Percentiles rank a stretch among this genome's conserved stretches.
Evolutionary conservation across 257 asterid genomes (phyloP).

Genomic region (Solanum etuberosum): DNA sequence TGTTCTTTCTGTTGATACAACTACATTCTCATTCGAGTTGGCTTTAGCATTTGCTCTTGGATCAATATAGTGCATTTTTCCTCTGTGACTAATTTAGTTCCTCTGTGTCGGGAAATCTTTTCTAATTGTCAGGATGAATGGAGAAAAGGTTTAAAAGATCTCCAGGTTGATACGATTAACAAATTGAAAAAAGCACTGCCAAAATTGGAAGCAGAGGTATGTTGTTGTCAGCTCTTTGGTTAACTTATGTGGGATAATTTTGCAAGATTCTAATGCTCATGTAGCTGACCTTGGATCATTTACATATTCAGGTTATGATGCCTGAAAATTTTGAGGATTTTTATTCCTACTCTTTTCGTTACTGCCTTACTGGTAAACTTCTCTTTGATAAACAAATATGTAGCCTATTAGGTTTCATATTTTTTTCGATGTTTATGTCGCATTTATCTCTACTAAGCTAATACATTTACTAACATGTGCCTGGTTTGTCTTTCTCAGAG

Average conservation of each 20-base stretch:
- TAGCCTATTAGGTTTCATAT: background rate
- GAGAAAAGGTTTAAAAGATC: constrained; percentile 58
- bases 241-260: background rate
- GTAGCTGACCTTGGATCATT: constrained; percentile 1
- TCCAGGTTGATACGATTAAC: constrained; percentile 39
- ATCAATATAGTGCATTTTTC: background rate
- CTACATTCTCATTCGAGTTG: background rate
- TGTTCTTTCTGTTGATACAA: background rate
- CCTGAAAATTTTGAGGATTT: constrained; percentile 54
- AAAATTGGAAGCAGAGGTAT: constrained; percentile 65
- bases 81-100: background rate
- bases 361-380: constrained; percentile 63
- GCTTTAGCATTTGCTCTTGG: background rate
- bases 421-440: background rate
- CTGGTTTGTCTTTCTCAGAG: constrained; percentile 35
- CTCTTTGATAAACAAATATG: background rate
- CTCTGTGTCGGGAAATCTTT: background rate
- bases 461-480: background rate
- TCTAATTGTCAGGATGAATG: constrained; percentile 57
- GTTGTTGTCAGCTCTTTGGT: background rate
- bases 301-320: constrained; percentile 48
- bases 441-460: background rate
- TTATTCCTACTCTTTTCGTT: constrained; percentile 53
- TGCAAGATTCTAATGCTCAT: background rate
- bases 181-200: constrained; percentile 54